Evolutionary conservation across 805 yeast genomes (phyloP).

Genomic region (Monosporozyma aerobia): DNA sequence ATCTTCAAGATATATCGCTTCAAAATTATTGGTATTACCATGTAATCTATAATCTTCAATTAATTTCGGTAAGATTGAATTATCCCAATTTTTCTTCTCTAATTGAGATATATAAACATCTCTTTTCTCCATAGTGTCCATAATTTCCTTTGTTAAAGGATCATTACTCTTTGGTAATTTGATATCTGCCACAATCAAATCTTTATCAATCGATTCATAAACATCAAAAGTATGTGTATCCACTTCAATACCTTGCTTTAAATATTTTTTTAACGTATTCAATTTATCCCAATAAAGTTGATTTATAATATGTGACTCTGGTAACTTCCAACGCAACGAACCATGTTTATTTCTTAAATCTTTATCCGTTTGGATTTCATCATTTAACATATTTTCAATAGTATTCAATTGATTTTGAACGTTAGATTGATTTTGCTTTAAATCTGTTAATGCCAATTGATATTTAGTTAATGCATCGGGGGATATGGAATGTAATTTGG

Average conservation of each 20-base stretch:
- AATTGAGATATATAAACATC: slow-evolving; percentile 31
- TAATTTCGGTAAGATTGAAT: slow-evolving; percentile 44
- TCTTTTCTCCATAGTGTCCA: slow-evolving; percentile 29
- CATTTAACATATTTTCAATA: slow-evolving; percentile 36
- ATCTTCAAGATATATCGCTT: slow-evolving; percentile 35
- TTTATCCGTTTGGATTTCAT: slow-evolving; percentile 50
- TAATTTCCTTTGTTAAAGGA: slow-evolving; percentile 29
- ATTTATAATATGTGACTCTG: slow-evolving; percentile 38
- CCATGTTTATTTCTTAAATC: slow-evolving; percentile 43
- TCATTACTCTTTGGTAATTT: slow-evolving; percentile 24
- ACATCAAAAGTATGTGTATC: slow-evolving; percentile 45
- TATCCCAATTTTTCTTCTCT: slow-evolving; percentile 37
- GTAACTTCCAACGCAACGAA: slow-evolving; percentile 44
- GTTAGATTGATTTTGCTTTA: slow-evolving; percentile 24
- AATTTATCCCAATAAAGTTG: slow-evolving; percentile 32
- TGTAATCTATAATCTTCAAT: slow-evolving; percentile 38
- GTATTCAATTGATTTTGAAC: slow-evolving; percentile 37
- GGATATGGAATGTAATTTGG: background rate
- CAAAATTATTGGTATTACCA: slow-evolving; percentile 30
- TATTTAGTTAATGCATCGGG: slow-evolving; percentile 43
- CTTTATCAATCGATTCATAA: slow-evolving; percentile 40
- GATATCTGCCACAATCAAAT: slow-evolving; percentile 34
- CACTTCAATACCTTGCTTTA: slow-evolving; percentile 50
- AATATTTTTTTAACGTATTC: slow-evolving; percentile 37
- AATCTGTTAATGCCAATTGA: slow-evolving; percentile 10